Base-by-base conservation (phyloP, 2,329 filamentous ascomycete genomes). In the Paracorniculantispora psalliotae region DNA sequence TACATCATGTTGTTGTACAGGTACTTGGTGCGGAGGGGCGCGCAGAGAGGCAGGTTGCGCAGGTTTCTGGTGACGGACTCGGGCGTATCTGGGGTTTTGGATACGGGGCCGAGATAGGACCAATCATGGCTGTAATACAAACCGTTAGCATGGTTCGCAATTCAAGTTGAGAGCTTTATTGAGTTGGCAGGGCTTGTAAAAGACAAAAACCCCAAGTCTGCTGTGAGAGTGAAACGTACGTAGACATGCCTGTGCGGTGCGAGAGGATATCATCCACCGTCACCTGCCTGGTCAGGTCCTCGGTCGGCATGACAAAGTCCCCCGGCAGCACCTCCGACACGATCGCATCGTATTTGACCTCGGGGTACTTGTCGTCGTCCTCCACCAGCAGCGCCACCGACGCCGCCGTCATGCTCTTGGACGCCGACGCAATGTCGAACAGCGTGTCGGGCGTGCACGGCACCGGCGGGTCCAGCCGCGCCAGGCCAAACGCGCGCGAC, bases 1-100 rank as follows among this genome's bases (percentile, higher is more conserved):
- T 64, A 70, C 67, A 70, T 69, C 61, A 68, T 65, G 47, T 68
- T 70, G 58, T 61, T 65, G 59, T 69, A 69, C 17, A 66, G 60
- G 55, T 64, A 67, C 50, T 61, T 62, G 19, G 62, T 60, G 6
- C 67, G 64, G 0, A 66, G 54, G 0, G 68, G 67, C 6, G 65
- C 64, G 4, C 62, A 62, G 2, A 65, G 37, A 2, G 59, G 48
- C n/a, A 70, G 60, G 50, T 69, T 69, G 13, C 67, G 63, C 35
- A 70, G 51, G 26, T 69, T 70, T 17, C 67, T 53, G 4, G 66
- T 68, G 13, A 70, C 54, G 2, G 67, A 68, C 8, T 57, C 52
- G 2, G 67, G 61, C 26, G 61, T 55, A 30, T 69, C 67, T 9
- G 65, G 62, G 9, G n/a, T 47, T 2, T 63, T 17, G 9, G 66